These are phyloP conservation scores for Ogataea degrootiae DNA, from an alignment of 805 yeast genomes.

Conservation along the genomic window DNA sequence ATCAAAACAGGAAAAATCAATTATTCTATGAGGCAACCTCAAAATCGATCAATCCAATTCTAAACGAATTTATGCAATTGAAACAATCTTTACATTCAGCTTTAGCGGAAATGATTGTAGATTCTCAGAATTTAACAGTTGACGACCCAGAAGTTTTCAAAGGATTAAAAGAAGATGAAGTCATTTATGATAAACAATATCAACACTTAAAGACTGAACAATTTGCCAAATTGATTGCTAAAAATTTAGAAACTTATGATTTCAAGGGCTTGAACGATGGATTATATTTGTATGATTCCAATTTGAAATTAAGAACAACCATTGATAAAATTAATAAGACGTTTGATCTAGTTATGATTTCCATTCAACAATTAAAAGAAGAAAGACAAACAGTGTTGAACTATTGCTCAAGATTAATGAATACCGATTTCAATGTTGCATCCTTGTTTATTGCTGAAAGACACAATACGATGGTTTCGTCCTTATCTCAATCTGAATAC, in stretches of 20 bases:
- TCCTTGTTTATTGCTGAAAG: slow-evolving; percentile 44
- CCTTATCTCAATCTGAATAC: slow-evolving; percentile 23
- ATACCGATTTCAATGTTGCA: slow-evolving; percentile 61
- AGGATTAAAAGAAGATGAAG: slow-evolving; percentile 55
- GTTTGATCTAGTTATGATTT: slow-evolving; percentile 30
- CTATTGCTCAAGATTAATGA: slow-evolving; percentile 75
- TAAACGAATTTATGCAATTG: slow-evolving; percentile 66
- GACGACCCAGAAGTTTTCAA: slow-evolving; percentile 73
- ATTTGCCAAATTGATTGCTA: slow-evolving; percentile 43
- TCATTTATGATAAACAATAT: slow-evolving; percentile 35
- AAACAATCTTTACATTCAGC: slow-evolving; percentile 70
- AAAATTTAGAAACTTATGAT: slow-evolving; percentile 38
- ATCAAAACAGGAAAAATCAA: slow-evolving; percentile 16
- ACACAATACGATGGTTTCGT: slow-evolving; percentile 31
- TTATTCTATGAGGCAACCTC: slow-evolving; percentile 31
- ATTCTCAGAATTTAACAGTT: slow-evolving; percentile 63
- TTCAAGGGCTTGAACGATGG: slow-evolving; percentile 31
- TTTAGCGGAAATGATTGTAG: slow-evolving; percentile 54
- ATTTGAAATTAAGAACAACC: slow-evolving; percentile 31
- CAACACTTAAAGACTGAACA: slow-evolving; percentile 41
- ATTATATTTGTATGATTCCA: slow-evolving; percentile 24
- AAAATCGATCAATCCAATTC: slow-evolving; percentile 36
- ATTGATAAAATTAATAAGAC: slow-evolving; percentile 34
- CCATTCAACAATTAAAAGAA: slow-evolving; percentile 57
- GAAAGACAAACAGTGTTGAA: slow-evolving; percentile 67